Evolutionary conservation across 176 grass and related monocot genomes (phyloP), one percentile per base, ranked within the genome.

Genomic region (Cocos nucifera): DNA sequence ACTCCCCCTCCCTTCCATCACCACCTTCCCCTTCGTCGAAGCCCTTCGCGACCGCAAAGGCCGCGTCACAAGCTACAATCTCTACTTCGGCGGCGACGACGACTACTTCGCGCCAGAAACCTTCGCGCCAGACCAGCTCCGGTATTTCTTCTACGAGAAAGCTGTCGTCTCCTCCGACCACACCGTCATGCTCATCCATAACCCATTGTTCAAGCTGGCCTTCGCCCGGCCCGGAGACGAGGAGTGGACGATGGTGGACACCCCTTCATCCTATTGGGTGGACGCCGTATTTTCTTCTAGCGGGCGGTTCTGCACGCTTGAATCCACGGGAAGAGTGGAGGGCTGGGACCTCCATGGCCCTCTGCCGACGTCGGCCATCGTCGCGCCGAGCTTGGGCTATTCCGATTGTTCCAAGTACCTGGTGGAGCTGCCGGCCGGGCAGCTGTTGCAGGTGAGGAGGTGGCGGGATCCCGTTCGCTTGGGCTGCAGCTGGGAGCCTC

Each of bases 111-210:
- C 59, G 25, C 51, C 64, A 26, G 80, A 83, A 27, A 44, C 56
- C 1, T 20, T 76, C 30, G 58, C 49, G 24, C 50, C 75, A 1
- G 79, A 79, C 49, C 49, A 19, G 67, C 71, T 87, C 44, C 62
- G 79, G 17, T 87, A 39, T 49, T 73, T 82, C 63, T 25, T 83
- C 18, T 87, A 79, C 68, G 76, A 76, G 67, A 87, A 88, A 56
- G 80, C 76, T 28, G 28, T 82, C 58, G 4, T 82, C 71, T 22
- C 78, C 30, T 67, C 79, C 0, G 72, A 50, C 15, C 77, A 77
- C 76, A 66, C 73, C 39, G 80, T 88, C 19, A 54, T 80, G 60
- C 77, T 88, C 56, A 80, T 88, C 59, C 75, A 58, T 58, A 69
- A 83, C n/a, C 80, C 75, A 3, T 64, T 88, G 32, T 73, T 28